Percentiles rank a stretch among this genome's conserved stretches.
Evolutionary conservation across 108 stramenopile genomes (phyloP).

Genomic region (Cyclotella cryptica): DNA sequence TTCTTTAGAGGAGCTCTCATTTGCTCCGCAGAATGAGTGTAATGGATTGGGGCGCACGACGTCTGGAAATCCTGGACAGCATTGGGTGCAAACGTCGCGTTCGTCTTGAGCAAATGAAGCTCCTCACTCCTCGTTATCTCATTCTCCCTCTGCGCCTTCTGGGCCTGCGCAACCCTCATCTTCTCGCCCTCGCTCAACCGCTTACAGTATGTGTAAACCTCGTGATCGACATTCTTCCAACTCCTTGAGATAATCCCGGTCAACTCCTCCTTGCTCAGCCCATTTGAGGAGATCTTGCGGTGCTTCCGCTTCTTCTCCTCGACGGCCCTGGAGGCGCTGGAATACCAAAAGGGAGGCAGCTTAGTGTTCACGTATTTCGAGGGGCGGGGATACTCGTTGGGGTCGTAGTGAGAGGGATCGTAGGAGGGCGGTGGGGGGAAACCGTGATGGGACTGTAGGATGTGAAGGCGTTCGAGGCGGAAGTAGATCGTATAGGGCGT

Average conservation of each 20-base stretch:
- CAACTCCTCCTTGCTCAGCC: background rate
- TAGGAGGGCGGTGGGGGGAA: background rate
- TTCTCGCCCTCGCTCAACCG: background rate
- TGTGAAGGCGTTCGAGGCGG: constrained; percentile 2
- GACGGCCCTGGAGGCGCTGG: no score
- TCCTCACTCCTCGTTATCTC: background rate
- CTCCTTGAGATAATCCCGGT: background rate
- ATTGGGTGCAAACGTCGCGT: background rate
- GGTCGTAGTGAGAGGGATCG: background rate
- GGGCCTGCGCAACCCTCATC: background rate
- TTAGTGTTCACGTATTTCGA: background rate
- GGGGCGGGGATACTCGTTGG: background rate
- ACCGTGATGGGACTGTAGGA: background rate
- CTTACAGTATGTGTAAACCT: background rate
- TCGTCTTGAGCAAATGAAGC: background rate
- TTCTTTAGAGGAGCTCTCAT: background rate
- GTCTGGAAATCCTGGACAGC: background rate
- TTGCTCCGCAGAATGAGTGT: background rate
- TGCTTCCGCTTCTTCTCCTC: background rate
- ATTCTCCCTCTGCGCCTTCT: background rate
- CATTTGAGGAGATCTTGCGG: background rate
- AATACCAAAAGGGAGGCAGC: background rate
- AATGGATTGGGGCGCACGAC: background rate
- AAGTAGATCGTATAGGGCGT: constrained; percentile 3
- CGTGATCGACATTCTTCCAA: background rate